These are phyloP conservation scores for Wakefieldia striispora DNA, from an alignment of 768 basidiomycete genomes.

Conservation along the genomic window DNA sequence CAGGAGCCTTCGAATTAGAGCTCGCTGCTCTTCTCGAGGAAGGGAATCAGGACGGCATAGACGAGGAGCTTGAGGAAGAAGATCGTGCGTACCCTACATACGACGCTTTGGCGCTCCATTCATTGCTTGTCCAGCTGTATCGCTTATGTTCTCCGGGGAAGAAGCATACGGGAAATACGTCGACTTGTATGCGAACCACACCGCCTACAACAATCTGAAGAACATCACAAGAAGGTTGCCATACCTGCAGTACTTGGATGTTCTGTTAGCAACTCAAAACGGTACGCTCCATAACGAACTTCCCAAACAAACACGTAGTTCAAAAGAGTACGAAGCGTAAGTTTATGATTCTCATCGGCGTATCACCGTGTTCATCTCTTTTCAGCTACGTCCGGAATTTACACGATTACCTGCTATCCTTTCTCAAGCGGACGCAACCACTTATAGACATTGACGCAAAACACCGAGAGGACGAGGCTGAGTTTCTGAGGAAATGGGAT, in stretches of 20 bases:
- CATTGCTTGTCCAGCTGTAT: conserved; percentile 52
- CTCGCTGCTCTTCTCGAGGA: conserved; percentile 80
- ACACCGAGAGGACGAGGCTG: conserved; percentile 58
- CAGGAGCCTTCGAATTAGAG: conserved; percentile 81
- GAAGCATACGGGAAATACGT: conserved; percentile 94
- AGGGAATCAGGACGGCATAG: conserved; percentile 60
- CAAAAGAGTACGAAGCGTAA: conserved; percentile 79
- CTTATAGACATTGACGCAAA: conserved; percentile 72
- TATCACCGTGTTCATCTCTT: conserved; percentile 8
- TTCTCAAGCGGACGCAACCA: conserved; percentile 81
- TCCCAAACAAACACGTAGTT: conserved; percentile 59
- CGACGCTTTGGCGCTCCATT: conserved; percentile 3
- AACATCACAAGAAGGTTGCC: conserved; percentile 78
- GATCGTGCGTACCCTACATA: conserved; percentile 64
- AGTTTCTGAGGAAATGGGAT: conserved; percentile 83
- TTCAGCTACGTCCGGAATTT: conserved; percentile 80
- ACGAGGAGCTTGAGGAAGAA: conserved; percentile 75
- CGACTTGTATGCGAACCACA: conserved; percentile 87
- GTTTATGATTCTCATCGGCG: conserved; percentile 28
- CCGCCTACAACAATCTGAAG: conserved; percentile 87
- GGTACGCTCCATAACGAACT: conserved; percentile 66
- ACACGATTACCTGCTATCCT: conserved; percentile 82
- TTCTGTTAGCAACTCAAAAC: conserved; percentile 65
- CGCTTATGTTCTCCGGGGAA: conserved; percentile 91
- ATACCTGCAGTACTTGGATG: conserved; percentile 92